Evolutionary conservation across 768 basidiomycete genomes (phyloP), one percentile per base, ranked within the genome.

Genomic region (Sutorius australiensis): DNA sequence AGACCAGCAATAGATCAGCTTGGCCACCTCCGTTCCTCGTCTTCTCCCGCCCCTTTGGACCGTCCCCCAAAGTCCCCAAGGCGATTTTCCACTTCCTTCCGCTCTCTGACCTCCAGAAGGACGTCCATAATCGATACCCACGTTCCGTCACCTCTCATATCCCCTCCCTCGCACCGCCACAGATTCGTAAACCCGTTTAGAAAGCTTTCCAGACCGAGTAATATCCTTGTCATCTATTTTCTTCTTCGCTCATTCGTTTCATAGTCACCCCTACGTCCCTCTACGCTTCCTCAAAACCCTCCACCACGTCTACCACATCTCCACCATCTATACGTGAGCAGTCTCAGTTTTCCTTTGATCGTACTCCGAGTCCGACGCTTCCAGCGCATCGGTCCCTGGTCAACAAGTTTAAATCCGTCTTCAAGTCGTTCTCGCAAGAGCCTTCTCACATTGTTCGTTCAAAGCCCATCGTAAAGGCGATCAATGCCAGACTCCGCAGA

Each of bases 351-450:
- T 24, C 39, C 12, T 17, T 32, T 42, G 39, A 9, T 46, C 42
- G 21, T 34, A 19, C 53, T 37, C n/a, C 31, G 21, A 27, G n/a
- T 36, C 12, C n/a, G 3, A 10, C 30, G 6, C 14, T n/a, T 30
- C 10, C 24, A 62, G 56, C 46, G 14, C 60, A 50, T 42, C 54
- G 50, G 10, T 39, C 45, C 13, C 41, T 69, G 1, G 51, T 41
- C 24, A 47, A 17, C 44, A 68, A 52, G 42, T n/a, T 67, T 14
- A 65, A 58, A 47, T 61, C 67, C 33, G 48, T 65, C 16, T 62
- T 67, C 30, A 65, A 57, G 45, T 36, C 59, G 17, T 13, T 46
- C 1, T 46, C 51, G 5, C 42, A 58, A 24, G 56, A 54, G 2
- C 46, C 60, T 16, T 50, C 57, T 17, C 48, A 48, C 0, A 34